phyloP scores from a whole-genome alignment of 2,329 filamentous ascomycete species.

The Ophiostoma piceae region DNA sequence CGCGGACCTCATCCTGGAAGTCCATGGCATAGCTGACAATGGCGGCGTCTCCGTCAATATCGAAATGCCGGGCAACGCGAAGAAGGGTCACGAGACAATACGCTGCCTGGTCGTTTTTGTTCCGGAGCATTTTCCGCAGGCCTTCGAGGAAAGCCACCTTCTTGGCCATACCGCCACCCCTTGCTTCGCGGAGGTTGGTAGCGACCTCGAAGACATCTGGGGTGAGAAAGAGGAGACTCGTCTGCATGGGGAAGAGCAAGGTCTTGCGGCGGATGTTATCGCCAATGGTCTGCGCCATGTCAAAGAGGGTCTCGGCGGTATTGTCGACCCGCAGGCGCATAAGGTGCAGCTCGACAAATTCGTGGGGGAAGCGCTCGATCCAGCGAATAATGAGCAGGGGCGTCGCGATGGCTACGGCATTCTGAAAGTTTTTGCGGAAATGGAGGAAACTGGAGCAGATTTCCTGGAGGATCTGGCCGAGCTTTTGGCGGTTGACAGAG shows the following conservation, averaged over 20 bases:
- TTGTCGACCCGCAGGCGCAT: slow-evolving; percentile 58
- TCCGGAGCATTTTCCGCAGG: slow-evolving; percentile 57
- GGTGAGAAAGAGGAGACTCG: slow-evolving; percentile 56
- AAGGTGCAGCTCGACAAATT: slow-evolving; percentile 60
- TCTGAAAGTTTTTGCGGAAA: slow-evolving; percentile 59
- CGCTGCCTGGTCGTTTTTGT: slow-evolving; percentile 61
- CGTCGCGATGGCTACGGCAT: slow-evolving; percentile 56
- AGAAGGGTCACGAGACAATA: slow-evolving; percentile 60
- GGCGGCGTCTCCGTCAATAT: slow-evolving; percentile 54
- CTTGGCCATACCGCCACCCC: slow-evolving; percentile 57
- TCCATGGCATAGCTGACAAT: slow-evolving; percentile 64
- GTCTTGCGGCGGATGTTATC: slow-evolving; percentile 53
- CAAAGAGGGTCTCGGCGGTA: slow-evolving; percentile 61
- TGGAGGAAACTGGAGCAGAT: slow-evolving; percentile 63
- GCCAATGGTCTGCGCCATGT: slow-evolving; percentile 59
- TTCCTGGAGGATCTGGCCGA: slow-evolving; percentile 59
- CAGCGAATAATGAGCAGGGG: slow-evolving; percentile 60
- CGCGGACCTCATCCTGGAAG: slow-evolving; percentile 62
- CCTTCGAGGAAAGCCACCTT: slow-evolving; percentile 61
- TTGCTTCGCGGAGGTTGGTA: slow-evolving; percentile 60
- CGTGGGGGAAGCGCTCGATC: slow-evolving; percentile 59
- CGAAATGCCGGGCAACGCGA: slow-evolving; percentile 59
- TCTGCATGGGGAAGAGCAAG: slow-evolving; percentile 58
- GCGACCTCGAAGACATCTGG: slow-evolving; percentile 67
- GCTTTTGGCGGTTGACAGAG: slow-evolving; percentile 59